Percentiles rank a stretch among this genome's conserved stretches.
These are phyloP conservation scores for Pezicula radicicola DNA, from an alignment of 2,329 filamentous ascomycete genomes.

Conservation along the genomic window DNA sequence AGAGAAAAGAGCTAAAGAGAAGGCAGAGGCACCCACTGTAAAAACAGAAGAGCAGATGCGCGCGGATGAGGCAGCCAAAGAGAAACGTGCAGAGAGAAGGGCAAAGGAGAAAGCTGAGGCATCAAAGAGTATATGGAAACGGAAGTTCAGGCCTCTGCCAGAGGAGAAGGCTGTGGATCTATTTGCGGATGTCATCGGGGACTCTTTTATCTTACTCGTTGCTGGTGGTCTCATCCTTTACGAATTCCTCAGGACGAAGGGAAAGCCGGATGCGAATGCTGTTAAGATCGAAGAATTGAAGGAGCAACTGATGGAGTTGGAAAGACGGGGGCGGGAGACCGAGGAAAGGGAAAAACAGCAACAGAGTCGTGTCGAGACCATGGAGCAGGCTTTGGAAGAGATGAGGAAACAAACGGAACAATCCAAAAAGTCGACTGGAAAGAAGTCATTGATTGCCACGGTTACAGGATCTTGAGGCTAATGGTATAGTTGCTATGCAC, in stretches of 20 bases:
- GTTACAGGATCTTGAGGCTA: conserved; percentile 1
- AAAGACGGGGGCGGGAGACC: conserved; percentile 44
- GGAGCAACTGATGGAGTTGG: conserved; percentile 50
- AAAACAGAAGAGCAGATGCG: conserved; percentile 60
- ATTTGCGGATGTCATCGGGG: conserved; percentile 64
- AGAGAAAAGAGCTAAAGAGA: conserved; percentile 57
- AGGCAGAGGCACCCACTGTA: conserved; percentile 60
- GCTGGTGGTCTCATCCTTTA: conserved; percentile 56
- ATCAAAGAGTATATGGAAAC: conserved; percentile 54
- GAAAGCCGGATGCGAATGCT: conserved; percentile 57
- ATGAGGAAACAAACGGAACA: conserved; percentile 15
- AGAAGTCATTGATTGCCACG: conserved; percentile 14
- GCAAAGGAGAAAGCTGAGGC: conserved; percentile 34
- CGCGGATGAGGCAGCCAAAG: conserved; percentile 47
- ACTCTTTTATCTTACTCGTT: conserved; percentile 59
- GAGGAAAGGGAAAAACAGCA: conserved; percentile 45
- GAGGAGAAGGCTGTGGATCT: conserved; percentile 64
- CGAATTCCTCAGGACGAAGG: conserved; percentile 56
- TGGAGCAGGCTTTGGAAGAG: conserved; percentile 28
- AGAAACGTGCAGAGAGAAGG: conserved; percentile 16
- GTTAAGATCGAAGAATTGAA: conserved; percentile 51
- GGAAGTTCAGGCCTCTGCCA: conserved; percentile 60
- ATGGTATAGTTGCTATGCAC: background rate
- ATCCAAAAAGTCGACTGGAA: conserved; percentile 12
- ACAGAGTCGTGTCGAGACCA: conserved; percentile 23